Evolutionary conservation across 129 eudicot species (phyloP).

Genomic region (Flaveria ramosissima): DNA sequence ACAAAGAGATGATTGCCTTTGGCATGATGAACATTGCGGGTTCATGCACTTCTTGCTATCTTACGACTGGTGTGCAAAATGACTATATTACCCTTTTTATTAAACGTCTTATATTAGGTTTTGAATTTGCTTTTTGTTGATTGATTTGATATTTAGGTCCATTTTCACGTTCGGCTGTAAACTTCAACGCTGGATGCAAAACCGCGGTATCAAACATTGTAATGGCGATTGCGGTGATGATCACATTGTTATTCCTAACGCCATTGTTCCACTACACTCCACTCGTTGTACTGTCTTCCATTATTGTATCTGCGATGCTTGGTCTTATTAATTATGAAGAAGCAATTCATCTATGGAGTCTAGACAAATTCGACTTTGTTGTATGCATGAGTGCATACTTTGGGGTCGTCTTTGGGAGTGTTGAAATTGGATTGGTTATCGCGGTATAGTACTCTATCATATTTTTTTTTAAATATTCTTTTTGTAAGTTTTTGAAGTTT

Average conservation of each 20-base stretch:
- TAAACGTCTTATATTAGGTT: not conserved
- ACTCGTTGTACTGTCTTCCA: conserved; percentile 72
- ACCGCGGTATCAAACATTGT: conserved; percentile 93
- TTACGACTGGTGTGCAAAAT: conserved; percentile 69
- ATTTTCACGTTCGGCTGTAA: conserved; percentile 94
- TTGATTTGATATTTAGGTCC: conserved; percentile 53
- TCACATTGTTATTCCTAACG: conserved; percentile 68
- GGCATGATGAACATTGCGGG: conserved; percentile 98
- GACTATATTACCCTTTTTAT: conserved; percentile 1
- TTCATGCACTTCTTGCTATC: conserved; percentile 91
- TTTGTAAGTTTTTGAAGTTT: not conserved
- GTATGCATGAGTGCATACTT: conserved; percentile 86
- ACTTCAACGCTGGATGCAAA: conserved; percentile 94
- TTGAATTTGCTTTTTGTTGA: not conserved
- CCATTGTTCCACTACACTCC: conserved; percentile 92
- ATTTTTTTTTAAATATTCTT: not conserved
- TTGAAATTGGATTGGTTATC: conserved; percentile 72
- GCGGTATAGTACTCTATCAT: conserved; percentile 51
- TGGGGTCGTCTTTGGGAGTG: conserved; percentile 82
- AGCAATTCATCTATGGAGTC: conserved; percentile 76
- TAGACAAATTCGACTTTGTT: conserved; percentile 87
- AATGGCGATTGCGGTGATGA: conserved; percentile 87
- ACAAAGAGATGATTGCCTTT: conserved; percentile 97
- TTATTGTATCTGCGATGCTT: conserved; percentile 87
- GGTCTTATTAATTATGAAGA: conserved; percentile 91